Percentiles rank a stretch among this genome's conserved stretches.
Conservation (phyloP, 2,329 filamentous ascomycete genomes). For the Ceratocystis papillata region DNA sequence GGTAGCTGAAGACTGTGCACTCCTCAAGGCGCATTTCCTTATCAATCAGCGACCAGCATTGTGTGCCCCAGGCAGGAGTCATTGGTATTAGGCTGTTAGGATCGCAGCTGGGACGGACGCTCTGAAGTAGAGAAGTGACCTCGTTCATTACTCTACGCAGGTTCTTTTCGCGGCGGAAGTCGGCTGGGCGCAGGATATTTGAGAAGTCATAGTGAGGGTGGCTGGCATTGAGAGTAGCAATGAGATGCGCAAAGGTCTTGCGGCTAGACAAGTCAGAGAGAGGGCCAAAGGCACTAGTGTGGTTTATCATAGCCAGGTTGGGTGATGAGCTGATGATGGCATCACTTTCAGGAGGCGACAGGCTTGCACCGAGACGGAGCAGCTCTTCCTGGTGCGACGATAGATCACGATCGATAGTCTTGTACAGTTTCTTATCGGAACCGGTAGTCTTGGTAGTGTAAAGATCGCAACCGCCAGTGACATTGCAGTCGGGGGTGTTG, state of each 20-base stretch:
- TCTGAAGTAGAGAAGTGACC: slow-evolving; percentile 78
- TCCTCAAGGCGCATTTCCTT: slow-evolving; percentile 88
- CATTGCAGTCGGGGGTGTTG: slow-evolving; percentile 82
- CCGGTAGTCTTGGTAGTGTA: slow-evolving; percentile 96
- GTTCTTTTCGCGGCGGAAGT: slow-evolving; percentile 78
- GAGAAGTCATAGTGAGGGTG: slow-evolving; percentile 93
- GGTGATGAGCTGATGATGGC: slow-evolving; percentile 59
- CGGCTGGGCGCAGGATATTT: slow-evolving; percentile 73
- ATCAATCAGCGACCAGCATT: slow-evolving; percentile 86
- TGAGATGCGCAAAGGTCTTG: slow-evolving; percentile 88
- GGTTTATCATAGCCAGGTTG: slow-evolving; percentile 50
- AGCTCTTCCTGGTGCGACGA: slow-evolving; percentile 85
- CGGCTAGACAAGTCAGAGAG: slow-evolving; percentile 80
- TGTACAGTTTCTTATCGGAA: slow-evolving; percentile 93
- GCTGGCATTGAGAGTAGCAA: slow-evolving; percentile 90
- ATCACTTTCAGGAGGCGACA: slow-evolving; percentile 71
- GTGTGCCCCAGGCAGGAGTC: slow-evolving; percentile 58
- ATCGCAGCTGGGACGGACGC: slow-evolving; percentile 56
- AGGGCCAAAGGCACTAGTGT: slow-evolving; percentile 83
- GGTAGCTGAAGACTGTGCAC: slow-evolving; percentile 82
- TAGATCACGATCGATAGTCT: slow-evolving; percentile 82
- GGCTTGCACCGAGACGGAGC: slow-evolving; percentile 70
- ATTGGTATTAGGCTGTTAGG: slow-evolving; percentile 28
- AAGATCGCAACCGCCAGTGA: slow-evolving; percentile 87
- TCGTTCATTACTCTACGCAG: slow-evolving; percentile 73